phyloP scores from a whole-genome alignment of 768 basidiomycete genomes.

The Pleurotus pulmonarius region DNA sequence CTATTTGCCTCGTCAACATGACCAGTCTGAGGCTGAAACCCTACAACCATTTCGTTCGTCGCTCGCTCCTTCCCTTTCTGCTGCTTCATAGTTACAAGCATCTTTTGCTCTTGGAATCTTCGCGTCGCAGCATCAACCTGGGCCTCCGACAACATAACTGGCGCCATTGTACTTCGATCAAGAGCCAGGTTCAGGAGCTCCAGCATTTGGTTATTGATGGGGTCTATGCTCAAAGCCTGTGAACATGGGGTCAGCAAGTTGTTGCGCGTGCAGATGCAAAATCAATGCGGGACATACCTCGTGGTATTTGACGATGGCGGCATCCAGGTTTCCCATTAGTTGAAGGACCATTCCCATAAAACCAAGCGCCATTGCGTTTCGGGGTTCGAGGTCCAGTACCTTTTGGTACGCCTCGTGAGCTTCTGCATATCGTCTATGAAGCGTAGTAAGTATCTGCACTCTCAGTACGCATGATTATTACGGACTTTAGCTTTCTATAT shows the following conservation, averaged over 20 bases:
- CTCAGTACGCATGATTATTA: slow-evolving; percentile 7
- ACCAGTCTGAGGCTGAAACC: background rate
- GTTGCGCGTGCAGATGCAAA: background rate
- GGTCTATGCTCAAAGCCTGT: slow-evolving; percentile 79
- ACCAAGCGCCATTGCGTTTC: slow-evolving; percentile 75
- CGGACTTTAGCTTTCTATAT: slow-evolving; percentile 75
- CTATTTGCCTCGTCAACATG: background rate
- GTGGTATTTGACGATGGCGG: slow-evolving; percentile 88
- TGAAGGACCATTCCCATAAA: slow-evolving; percentile 91
- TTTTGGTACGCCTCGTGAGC: slow-evolving; percentile 73
- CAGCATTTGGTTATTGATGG: slow-evolving; percentile 76
- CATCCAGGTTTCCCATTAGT: slow-evolving; percentile 64
- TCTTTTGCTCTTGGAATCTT: background rate
- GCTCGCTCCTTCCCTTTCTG: background rate
- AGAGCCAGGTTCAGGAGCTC: slow-evolving; percentile 82
- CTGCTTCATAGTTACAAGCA: background rate
- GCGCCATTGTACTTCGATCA: slow-evolving; percentile 33
- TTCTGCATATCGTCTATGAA: slow-evolving; percentile 46
- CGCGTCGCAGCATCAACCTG: background rate
- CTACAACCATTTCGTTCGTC: background rate
- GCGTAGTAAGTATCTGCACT: background rate
- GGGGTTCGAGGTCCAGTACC: slow-evolving; percentile 86
- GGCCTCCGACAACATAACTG: background rate
- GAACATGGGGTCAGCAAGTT: background rate
- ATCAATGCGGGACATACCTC: slow-evolving; percentile 50